A percentile compares a stretch with the other conserved stretches of the same genome.
phyloP scores from a whole-genome alignment of 2,329 filamentous ascomycete genomes.

The Ploettnerulaceae sp. region DNA sequence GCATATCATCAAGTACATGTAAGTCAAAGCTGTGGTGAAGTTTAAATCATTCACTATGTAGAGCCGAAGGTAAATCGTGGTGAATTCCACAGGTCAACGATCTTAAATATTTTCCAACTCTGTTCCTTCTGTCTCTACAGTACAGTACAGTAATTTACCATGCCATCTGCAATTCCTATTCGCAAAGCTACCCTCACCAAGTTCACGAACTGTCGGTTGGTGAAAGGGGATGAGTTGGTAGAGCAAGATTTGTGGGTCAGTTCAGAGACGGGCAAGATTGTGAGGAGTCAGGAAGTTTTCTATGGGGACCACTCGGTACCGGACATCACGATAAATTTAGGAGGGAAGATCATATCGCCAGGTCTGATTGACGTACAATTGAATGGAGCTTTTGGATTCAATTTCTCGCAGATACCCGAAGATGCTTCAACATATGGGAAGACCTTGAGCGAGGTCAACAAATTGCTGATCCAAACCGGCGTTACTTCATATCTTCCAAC shows the following conservation, averaged over 20 bases:
- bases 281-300: constrained; percentile 63
- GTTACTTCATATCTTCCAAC: constrained; percentile 88
- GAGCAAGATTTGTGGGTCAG: constrained; percentile 85
- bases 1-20: constrained; percentile 18
- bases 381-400: constrained; percentile 89
- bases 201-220: constrained; percentile 80
- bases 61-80: constrained; percentile 17
- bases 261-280: constrained; percentile 73
- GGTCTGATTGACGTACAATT: constrained; percentile 89
- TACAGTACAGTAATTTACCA: constrained; percentile 12
- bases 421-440: constrained; percentile 66
- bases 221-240: constrained; percentile 62
- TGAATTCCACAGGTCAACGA: constrained; percentile 10
- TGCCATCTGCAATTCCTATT: constrained; percentile 38
- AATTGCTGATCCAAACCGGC: constrained; percentile 66
- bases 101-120: background rate
- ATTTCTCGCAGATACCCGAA: constrained; percentile 75
- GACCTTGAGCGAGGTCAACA: constrained; percentile 67
- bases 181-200: constrained; percentile 64
- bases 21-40: constrained; percentile 8
- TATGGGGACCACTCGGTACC: constrained; percentile 66
- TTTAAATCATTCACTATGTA: constrained; percentile 27
- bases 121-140: background rate
- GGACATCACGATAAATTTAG: constrained; percentile 71
- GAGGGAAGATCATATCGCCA: constrained; percentile 76